Percentiles rank a stretch among this genome's conserved stretches.
phyloP scores from a whole-genome alignment of 2,329 filamentous ascomycete genomes.

The Coniochaeta ligniaria region DNA sequence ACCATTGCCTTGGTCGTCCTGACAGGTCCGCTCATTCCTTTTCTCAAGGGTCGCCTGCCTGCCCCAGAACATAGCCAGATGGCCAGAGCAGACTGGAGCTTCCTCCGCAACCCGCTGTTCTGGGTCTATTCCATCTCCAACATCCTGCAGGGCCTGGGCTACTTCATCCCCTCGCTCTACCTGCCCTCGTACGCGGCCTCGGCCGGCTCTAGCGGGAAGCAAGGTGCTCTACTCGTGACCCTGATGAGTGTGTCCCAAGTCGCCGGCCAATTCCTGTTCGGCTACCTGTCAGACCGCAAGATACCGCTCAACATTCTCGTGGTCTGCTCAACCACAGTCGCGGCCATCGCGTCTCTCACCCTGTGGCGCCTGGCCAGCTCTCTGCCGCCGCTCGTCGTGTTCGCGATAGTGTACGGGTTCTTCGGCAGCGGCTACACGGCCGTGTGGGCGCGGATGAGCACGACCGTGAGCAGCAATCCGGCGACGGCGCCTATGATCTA shows the following conservation, averaged over 20 bases:
- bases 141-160: constrained; percentile 43
- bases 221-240: no score
- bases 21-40: constrained; percentile 30
- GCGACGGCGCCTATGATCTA: constrained; percentile 16
- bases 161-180: constrained; percentile 48
- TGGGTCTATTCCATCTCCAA: constrained; percentile 37
- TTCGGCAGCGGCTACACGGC: constrained; percentile 37
- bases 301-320: constrained; percentile 34
- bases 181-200: constrained; percentile 41
- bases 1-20: constrained; percentile 29
- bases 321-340: constrained; percentile 36
- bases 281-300: constrained; percentile 35
- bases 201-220: no score
- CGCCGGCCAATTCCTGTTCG: constrained; percentile 35
- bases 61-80: constrained; percentile 16
- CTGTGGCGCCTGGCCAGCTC: constrained; percentile 46
- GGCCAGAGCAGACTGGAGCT: constrained; percentile 16
- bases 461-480: constrained; percentile 18
- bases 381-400: constrained; percentile 37
- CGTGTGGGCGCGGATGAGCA: constrained; percentile 19
- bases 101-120: constrained; percentile 16
- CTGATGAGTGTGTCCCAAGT: constrained; percentile 28
- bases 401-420: constrained; percentile 48
- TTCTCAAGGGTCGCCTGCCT: constrained; percentile 35
- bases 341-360: constrained; percentile 26